Evolutionary conservation across 345 rosid genomes (phyloP), one percentile per base, ranked within the genome.

Genomic region (Camelina laxa): DNA sequence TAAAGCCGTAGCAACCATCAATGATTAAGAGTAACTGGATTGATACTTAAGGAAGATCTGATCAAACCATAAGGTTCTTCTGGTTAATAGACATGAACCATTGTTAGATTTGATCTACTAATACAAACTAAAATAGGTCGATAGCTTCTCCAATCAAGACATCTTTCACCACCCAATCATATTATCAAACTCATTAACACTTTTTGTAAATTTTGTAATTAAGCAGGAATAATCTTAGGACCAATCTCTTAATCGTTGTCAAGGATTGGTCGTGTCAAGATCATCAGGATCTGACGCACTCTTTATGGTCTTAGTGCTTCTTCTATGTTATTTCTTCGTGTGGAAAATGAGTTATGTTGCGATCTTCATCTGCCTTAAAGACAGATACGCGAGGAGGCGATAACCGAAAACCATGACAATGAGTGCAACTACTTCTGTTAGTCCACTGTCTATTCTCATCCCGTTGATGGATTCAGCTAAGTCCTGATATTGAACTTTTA

Each of bases 371-470:
- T 84, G 84, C 79, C 97, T 80, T 56, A 95, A 79, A 3, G 99
- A 87, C 47, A 92, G 77, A 80, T 95, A 95, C 9, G 99, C 99
- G 65, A 95, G 78, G 74, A 92, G 63, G 5, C 97, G 96, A 79
- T 92, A 95, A 24, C 99, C 97, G 21, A 95, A 90, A 20, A 90
- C 89, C 99, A 92, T 95, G 41, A 78, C 90, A 39, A 95, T 90
- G 6, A 92, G 84, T 31, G 97, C 93, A 17, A 63, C 42, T 0
- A 92, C 97, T 86, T 95, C 97, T 27, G 39, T 76, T 17, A 80
- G 22, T 10, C 99, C 89, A 53, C 69, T 77, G 85, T 89, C 97
- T 22, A 82, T 84, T 75, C 77, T 75, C 63, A 82, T 85, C 30
- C 92, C 96, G 19, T 88, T 81, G 31, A 85, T 79, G 5, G 75